Evolutionary conservation across 2,329 filamentous ascomycete species (phyloP), one percentile per base, ranked within the genome.

Genomic region (Alternaria brassicae): DNA sequence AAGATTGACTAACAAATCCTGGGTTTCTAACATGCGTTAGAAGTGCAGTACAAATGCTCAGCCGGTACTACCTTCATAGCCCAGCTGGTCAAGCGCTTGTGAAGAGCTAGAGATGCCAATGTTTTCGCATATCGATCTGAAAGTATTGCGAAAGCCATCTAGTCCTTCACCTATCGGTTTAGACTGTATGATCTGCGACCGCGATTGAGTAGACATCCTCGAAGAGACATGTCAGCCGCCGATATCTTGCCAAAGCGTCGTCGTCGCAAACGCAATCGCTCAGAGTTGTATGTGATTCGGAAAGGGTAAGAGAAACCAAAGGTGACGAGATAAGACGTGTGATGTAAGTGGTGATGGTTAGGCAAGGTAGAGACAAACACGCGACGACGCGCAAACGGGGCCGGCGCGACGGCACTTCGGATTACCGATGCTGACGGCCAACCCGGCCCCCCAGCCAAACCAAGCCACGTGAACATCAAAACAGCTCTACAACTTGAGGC

Each of bases 101-200:
- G 21, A 45, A 21, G 21, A 28, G 17, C 27, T 40, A n/a, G 40
- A 13, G 32, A 37, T 8, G 40, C 17, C 28, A 1, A 39, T 13
- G n/a, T 23, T 7, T 21, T 50, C 23, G 19, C 7, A 42, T 40
- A 30, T 57, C 5, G 39, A 53, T 34, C 51, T 62, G 13, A 39
- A 60, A 54, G 47, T 27, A 15, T 49, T 36, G 48, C 59, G 49
- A 62, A 62, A 60, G 42, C 32, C 19, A 57, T 64, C 39, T 39
- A 64, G n/a, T n/a, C n/a, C n/a, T n/a, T n/a, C n/a, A n/a, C n/a
- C n/a, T n/a, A n/a, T n/a, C n/a, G n/a, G n/a, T n/a, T n/a, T n/a
- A n/a, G n/a, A n/a, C n/a, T n/a, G n/a, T n/a, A n/a, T n/a, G n/a
- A n/a, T n/a, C n/a, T n/a, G n/a, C n/a, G n/a, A n/a, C n/a, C n/a